Evolutionary conservation across 768 basidiomycete genomes (phyloP), one percentile per base, ranked within the genome.

Genomic region (Mycena epipterygia): DNA sequence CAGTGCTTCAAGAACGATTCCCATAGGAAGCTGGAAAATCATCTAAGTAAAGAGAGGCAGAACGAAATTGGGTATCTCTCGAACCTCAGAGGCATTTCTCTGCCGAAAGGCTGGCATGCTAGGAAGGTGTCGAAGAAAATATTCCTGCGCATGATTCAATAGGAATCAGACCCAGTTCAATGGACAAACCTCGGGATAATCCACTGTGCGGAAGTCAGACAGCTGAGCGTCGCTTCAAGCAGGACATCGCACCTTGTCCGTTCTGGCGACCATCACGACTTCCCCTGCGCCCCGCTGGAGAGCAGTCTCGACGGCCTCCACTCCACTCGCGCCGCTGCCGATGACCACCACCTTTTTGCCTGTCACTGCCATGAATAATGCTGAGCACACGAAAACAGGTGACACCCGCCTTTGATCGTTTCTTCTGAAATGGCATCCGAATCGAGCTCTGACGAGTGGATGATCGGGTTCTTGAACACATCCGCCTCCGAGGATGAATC

Each of bases 361-460:
- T 19, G 78, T n/a, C 12, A 32, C 27, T 1, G 6, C 1, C 1
- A 52, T 35, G 39, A 27, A 41, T 13, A 11, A 39, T 0, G 5
- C 29, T 41, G 16, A 17, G 4, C 48, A 39, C 19, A n/a, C 19
- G 19, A 33, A 12, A 30, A 3, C 2, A 30, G 33, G 7, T 14
- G 33, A 9, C 30, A 55, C 44, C 37, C 49, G 53, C 66, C 75
- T 52, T 76, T 76, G n/a, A 73, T 74, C 14, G 72, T 71, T 39
- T 71, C 58, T 69, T 68, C 70, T 17, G 69, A 72, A n/a, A 73
- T 77, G 25, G 83, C 79, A 19, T 76, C 73, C 8, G 77, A 76
- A 68, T 88, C 87, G 6, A 88, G 81, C 67, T 87, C 78, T 0
- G 85, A 86, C 2, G 88, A 89, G 70, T 89, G 88, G 13, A 81